These are phyloP conservation scores for Paraurostyla sp. DNA, from an alignment of 73 alveolate genomes.

Conservation along the genomic window DNA sequence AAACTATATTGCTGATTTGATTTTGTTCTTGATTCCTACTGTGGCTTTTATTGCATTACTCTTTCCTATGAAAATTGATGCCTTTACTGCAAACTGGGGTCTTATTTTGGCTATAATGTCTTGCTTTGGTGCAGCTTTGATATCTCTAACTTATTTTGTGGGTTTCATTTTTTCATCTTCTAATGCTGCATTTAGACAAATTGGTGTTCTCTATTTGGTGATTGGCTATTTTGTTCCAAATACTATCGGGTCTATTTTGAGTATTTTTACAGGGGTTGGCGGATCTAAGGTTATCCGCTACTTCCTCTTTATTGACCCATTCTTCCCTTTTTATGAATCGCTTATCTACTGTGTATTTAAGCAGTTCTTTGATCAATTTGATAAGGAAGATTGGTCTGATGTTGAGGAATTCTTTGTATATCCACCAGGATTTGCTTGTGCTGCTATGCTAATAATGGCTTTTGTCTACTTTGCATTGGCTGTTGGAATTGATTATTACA, in stretches of 20 bases:
- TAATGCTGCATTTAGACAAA: slow-evolving; percentile 44
- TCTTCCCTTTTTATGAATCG: slow-evolving; percentile 32
- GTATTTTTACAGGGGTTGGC: not conserved
- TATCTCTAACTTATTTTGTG: slow-evolving; percentile 46
- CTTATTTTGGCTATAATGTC: not conserved
- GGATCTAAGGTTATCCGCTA: not conserved
- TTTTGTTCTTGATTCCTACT: slow-evolving; percentile 45
- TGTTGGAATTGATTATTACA: not conserved
- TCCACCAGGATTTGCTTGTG: slow-evolving; percentile 29
- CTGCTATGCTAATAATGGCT: slow-evolving; percentile 17
- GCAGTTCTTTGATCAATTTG: not conserved
- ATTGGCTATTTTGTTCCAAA: slow-evolving; percentile 52
- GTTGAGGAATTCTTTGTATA: not conserved
- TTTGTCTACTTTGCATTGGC: slow-evolving; percentile 15
- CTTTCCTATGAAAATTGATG: slow-evolving; percentile 38
- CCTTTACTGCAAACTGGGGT: slow-evolving; percentile 1
- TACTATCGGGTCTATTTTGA: slow-evolving; percentile 4
- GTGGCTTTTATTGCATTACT: slow-evolving; percentile 17
- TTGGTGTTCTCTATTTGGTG: slow-evolving; percentile 39
- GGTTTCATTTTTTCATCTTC: slow-evolving; percentile 47
- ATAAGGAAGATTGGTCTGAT: not conserved
- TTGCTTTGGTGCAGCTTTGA: slow-evolving; percentile 42
- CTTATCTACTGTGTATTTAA: not conserved
- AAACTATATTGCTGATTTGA: slow-evolving; percentile 38
- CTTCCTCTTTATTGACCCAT: slow-evolving; percentile 39